A percentile compares a stretch with the other conserved stretches of the same genome.
phyloP scores from a whole-genome alignment of 768 basidiomycete genomes.

The Calvatia gigantea region DNA sequence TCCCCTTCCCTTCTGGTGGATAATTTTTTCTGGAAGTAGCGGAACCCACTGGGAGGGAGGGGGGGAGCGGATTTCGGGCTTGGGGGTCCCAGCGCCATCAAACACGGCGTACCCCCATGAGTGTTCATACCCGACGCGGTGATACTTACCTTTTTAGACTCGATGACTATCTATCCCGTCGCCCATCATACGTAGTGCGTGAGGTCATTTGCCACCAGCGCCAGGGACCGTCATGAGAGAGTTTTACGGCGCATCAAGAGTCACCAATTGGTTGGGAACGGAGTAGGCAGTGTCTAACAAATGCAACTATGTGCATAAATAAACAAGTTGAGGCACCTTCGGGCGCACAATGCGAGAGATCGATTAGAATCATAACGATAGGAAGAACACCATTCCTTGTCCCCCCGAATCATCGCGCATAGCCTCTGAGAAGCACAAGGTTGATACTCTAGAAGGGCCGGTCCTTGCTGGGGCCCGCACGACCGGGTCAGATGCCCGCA shows the following conservation, averaged over 20 bases:
- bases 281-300: background rate
- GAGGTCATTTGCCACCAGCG: no score
- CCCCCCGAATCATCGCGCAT: conserved; percentile 1
- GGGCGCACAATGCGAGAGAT: background rate
- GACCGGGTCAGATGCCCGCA: conserved; percentile 7
- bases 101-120: conserved; percentile 1
- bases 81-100: background rate
- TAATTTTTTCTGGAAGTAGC: no score
- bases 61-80: background rate
- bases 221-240: no score
- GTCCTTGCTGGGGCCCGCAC: background rate
- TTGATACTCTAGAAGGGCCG: conserved; percentile 8
- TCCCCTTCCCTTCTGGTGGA: no score
- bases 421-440: conserved; percentile 9
- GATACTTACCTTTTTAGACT: conserved; percentile 1
- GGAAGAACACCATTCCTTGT: conserved; percentile 8
- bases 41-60: no score
- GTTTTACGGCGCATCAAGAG: background rate
- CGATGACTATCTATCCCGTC: conserved; percentile 9
- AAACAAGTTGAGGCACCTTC: background rate
- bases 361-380: conserved; percentile 6
- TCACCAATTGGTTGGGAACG: background rate
- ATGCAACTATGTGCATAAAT: background rate
- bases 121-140: background rate
- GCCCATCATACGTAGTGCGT: conserved; percentile 9